These are phyloP conservation scores for Ulmus americana DNA, from an alignment of 331 rosid species.

Conservation along the genomic window DNA sequence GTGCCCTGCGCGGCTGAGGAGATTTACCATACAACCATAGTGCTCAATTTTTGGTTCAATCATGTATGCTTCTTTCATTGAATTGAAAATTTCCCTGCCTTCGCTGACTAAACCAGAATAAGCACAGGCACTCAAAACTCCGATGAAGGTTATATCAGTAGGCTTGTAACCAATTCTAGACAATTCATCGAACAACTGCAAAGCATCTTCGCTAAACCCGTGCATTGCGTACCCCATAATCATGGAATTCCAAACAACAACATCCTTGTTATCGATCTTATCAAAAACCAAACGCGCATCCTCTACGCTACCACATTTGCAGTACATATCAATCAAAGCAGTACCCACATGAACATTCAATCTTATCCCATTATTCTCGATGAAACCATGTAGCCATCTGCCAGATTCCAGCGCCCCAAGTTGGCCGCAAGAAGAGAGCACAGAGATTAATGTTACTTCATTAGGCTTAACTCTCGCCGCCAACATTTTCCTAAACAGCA, in stretches of 20 bases:
- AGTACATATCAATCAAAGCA: conserved; percentile 77
- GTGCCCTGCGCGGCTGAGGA: conserved; percentile 74
- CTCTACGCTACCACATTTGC: conserved; percentile 68
- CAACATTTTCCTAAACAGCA: conserved; percentile 61
- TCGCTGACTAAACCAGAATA: conserved; percentile 60
- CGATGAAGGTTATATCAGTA: conserved; percentile 59
- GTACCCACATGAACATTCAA: conserved; percentile 56
- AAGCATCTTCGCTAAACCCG: conserved; percentile 57
- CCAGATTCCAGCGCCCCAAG: conserved; percentile 76
- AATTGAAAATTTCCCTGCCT: conserved; percentile 50
- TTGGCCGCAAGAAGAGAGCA: conserved; percentile 75
- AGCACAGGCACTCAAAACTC: conserved; percentile 63
- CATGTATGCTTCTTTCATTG: conserved; percentile 47
- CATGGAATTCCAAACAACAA: conserved; percentile 76
- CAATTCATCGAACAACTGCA: conserved; percentile 61
- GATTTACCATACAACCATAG: conserved; percentile 78
- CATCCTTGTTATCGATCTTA: conserved; percentile 43
- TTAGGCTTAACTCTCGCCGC: conserved; percentile 46
- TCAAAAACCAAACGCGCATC: conserved; percentile 66
- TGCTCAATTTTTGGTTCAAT: conserved; percentile 68
- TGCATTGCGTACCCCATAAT: conserved; percentile 67
- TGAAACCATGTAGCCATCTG: conserved; percentile 66
- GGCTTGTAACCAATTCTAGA: conserved; percentile 37
- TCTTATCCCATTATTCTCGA: conserved; percentile 35
- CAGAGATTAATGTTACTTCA: conserved; percentile 59